Evolutionary conservation across 352 stramenopile genomes (phyloP).

Genomic region (Pythium angustatum): DNA sequence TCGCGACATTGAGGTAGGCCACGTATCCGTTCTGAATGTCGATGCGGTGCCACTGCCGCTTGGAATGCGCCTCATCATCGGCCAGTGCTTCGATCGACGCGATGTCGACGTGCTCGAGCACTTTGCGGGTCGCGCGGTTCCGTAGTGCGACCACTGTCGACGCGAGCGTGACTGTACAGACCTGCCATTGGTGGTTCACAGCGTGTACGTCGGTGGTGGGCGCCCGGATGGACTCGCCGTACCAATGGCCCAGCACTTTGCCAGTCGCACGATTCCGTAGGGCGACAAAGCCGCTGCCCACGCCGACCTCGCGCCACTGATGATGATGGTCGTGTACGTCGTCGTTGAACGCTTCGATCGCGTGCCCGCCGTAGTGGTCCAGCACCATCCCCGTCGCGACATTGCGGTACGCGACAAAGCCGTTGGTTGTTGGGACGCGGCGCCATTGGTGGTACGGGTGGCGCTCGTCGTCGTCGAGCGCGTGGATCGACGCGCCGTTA

Average conservation of each 20-base stretch:
- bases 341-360: conserved; percentile 10
- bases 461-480: conserved; percentile 4
- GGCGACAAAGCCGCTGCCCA: neutral
- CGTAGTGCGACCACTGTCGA: conserved; percentile 4
- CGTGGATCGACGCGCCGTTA: conserved; percentile 13
- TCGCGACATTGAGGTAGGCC: conserved; percentile 12
- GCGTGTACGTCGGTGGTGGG: neutral
- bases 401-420: conserved; percentile 17
- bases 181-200: conserved; percentile 9
- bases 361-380: conserved; percentile 7
- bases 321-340: neutral
- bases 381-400: conserved; percentile 11
- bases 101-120: conserved; percentile 1
- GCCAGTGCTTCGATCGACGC: conserved; percentile 8
- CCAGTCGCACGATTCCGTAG: conserved; percentile 9
- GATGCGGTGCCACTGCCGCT: conserved; percentile 9
- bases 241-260: conserved; percentile 19
- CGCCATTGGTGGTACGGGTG: conserved; percentile 17
- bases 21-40: neutral
- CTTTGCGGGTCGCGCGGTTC: conserved; percentile 8
- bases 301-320: conserved; percentile 13
- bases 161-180: neutral
- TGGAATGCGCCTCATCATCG: neutral
- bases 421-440: neutral
- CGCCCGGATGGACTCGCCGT: neutral